A percentile compares a stretch with the other conserved stretches of the same genome.
Conservation (phyloP, 371 early-diverging fungal genomes). For the Zopfochytrium polystomum region DNA sequence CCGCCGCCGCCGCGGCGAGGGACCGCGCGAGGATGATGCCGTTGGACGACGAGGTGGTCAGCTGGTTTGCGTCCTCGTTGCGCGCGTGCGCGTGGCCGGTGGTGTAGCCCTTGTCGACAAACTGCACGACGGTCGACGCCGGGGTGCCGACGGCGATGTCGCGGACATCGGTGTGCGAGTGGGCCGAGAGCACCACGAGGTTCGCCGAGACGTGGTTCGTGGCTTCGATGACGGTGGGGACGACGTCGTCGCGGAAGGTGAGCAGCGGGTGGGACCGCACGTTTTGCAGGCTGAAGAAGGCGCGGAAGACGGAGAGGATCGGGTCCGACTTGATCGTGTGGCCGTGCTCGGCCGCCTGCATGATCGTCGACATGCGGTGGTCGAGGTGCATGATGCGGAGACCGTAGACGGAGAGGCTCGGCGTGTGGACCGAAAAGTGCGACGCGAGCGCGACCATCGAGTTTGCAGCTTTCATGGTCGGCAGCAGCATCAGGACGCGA, state of each 20-base stretch:
- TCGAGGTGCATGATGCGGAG: conserved; percentile 64
- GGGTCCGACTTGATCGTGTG: conserved; percentile 65
- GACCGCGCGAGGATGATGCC: too few relatives aligned
- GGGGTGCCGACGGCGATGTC: too few relatives aligned
- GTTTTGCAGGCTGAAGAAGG: conserved; percentile 26
- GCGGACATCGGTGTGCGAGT: too few relatives aligned
- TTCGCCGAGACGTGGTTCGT: conserved; percentile 5
- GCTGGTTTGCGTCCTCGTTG: too few relatives aligned
- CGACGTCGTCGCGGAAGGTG: neutral
- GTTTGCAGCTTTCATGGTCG: conserved; percentile 63
- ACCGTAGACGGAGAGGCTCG: conserved; percentile 28
- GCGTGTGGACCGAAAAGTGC: conserved; percentile 33
- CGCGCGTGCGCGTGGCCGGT: too few relatives aligned
- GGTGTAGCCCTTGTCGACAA: too few relatives aligned
- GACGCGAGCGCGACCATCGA: conserved; percentile 71
- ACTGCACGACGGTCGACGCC: too few relatives aligned
- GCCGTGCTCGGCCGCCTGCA: conserved; percentile 61
- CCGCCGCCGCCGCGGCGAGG: too few relatives aligned
- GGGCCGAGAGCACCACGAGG: conserved; percentile 12
- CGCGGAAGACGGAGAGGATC: conserved; percentile 65
- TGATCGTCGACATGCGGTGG: conserved; percentile 59
- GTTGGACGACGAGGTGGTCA: too few relatives aligned
- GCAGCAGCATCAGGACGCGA: conserved; percentile 59
- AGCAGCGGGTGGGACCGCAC: conserved; percentile 2
- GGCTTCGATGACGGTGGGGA: neutral